A percentile compares a stretch with the other conserved stretches of the same genome.
phyloP scores from a whole-genome alignment of 2,329 filamentous ascomycete species.

The Ilyonectria sp. region DNA sequence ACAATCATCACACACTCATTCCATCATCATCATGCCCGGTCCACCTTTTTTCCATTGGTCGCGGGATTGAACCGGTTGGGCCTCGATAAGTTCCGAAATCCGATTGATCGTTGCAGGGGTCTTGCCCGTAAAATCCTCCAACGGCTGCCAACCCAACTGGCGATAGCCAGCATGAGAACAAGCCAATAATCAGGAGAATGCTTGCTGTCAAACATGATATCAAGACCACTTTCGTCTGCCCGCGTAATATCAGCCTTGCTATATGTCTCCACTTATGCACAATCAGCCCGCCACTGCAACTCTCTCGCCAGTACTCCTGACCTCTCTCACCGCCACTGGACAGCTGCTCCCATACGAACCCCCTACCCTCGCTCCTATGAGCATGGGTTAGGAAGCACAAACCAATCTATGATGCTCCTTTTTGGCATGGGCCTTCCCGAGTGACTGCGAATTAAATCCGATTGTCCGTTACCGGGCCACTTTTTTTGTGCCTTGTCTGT shows the following conservation, averaged over 20 bases:
- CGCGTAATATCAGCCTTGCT: conserved; percentile 9
- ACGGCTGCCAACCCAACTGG: neutral
- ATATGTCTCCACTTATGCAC: conserved; percentile 31
- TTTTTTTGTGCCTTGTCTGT: neutral
- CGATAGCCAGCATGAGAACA: neutral
- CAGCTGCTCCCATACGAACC: neutral
- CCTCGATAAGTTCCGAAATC: neutral
- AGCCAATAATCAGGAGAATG: conserved; percentile 1
- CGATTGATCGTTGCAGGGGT: neutral
- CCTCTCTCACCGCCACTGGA: conserved; percentile 25
- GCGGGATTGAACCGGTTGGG: neutral
- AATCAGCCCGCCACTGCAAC: conserved; percentile 21
- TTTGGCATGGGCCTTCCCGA: neutral
- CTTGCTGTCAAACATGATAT: conserved; percentile 8
- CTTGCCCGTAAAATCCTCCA: neutral
- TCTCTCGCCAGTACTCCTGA: conserved; percentile 2
- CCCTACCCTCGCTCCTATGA: neutral
- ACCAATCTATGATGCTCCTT: neutral
- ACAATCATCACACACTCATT: neutral
- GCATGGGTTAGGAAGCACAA: neutral
- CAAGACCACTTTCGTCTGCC: conserved; percentile 3
- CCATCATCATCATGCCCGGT: neutral
- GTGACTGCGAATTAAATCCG: neutral
- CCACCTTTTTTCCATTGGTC: neutral
- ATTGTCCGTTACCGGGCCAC: neutral